Evolutionary conservation across 495 filamentous ascomycete genomes (phyloP).

Genomic region (Hypoxylon cercidicola): DNA sequence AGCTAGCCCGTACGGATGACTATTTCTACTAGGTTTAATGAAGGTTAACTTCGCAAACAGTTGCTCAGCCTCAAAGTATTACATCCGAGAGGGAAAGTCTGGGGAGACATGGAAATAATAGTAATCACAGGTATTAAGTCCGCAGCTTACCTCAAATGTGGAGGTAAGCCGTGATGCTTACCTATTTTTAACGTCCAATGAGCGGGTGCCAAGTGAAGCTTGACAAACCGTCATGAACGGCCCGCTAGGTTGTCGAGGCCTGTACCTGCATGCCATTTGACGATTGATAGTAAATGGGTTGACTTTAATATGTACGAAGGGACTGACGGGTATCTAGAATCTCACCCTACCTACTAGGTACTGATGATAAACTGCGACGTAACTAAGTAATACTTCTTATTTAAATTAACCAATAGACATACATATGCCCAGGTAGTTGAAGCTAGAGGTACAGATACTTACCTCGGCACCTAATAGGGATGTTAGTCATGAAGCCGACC

Average conservation of each 20-base stretch:
- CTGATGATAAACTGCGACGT: neutral
- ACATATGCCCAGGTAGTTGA: neutral
- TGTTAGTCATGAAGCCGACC: neutral
- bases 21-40: no score
- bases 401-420: neutral
- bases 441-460: neutral
- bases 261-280: constrained; percentile 25
- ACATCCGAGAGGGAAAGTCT: neutral
- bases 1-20: no score
- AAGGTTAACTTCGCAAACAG: neutral
- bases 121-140: constrained; percentile 6
- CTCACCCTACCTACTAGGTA: constrained; percentile 8
- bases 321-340: constrained; percentile 1
- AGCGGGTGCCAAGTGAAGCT: constrained; percentile 1
- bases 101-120: neutral
- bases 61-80: neutral
- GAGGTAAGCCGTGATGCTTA: constrained; percentile 24
- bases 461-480: neutral
- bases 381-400: neutral
- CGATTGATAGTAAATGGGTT: no score
- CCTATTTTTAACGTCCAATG: neutral
- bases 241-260: constrained; percentile 11
- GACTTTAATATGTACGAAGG: neutral
- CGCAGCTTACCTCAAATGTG: constrained; percentile 3
- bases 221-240: neutral